phyloP scores from a whole-genome alignment of 208 protist genomes.

The Wallacemonas rigidus region DNA sequence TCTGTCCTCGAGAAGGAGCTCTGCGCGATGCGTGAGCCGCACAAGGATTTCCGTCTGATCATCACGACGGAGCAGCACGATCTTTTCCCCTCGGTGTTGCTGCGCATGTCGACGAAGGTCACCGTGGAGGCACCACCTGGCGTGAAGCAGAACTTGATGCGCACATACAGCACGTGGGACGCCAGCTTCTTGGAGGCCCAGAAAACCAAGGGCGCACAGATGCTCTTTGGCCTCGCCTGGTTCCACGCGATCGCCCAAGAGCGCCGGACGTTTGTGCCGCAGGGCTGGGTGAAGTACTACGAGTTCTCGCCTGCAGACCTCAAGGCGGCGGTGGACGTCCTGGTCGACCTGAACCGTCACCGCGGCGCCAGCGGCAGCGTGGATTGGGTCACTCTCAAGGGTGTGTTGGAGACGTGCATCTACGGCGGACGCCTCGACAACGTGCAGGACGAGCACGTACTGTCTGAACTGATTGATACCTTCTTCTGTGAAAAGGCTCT shows the following conservation, averaged over 20 bases:
- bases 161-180: conserved; percentile 91
- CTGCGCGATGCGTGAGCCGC: conserved; percentile 74
- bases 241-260: conserved; percentile 97
- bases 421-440: conserved; percentile 97
- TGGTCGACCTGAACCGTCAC: conserved; percentile 47
- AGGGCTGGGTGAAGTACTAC: conserved; percentile 98
- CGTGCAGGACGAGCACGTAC: conserved; percentile 81
- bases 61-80: conserved; percentile 95
- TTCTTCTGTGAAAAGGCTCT: conserved; percentile 74
- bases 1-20: conserved; percentile 93
- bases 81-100: conserved; percentile 92
- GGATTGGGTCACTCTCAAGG: conserved; percentile 92
- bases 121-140: conserved; percentile 96
- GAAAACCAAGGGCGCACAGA: conserved; percentile 44
- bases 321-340: conserved; percentile 89
- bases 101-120: conserved; percentile 94
- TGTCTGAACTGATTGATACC: conserved; percentile 80
- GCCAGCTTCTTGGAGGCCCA: conserved; percentile 54
- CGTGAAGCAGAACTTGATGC: conserved; percentile 95
- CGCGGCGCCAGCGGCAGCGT: conserved; percentile 22
- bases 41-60: conserved; percentile 94
- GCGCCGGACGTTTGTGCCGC: conserved; percentile 96
- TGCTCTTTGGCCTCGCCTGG: conserved; percentile 94
- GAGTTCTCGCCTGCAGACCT: conserved; percentile 96
- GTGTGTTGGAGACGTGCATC: conserved; percentile 93